Conservation (phyloP, 306 rosid species). For the Medicago lupulina region DNA sequence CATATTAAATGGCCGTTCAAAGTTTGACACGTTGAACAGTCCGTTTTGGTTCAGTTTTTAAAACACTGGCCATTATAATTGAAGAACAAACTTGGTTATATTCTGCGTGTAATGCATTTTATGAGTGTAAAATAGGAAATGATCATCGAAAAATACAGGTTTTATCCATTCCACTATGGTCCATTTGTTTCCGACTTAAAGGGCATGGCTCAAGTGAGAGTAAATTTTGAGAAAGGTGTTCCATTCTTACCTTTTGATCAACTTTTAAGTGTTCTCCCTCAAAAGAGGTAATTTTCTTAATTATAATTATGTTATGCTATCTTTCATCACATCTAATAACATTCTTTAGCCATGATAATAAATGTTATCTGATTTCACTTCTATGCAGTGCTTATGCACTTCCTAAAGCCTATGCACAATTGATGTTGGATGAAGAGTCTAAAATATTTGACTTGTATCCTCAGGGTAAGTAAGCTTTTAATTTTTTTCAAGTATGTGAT, state of each 20-base stretch:
- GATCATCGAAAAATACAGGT: constrained; percentile 44
- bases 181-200: constrained; percentile 68
- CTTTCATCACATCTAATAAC: not conserved
- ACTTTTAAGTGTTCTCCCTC: constrained; percentile 61
- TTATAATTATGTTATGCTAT: not conserved
- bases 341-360: no score
- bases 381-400: constrained; percentile 58
- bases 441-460: constrained; percentile 58
- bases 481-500: not conserved
- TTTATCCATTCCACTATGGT: constrained; percentile 57
- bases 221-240: constrained; percentile 48
- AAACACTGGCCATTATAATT: not conserved
- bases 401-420: constrained; percentile 40
- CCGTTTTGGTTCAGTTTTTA: no score
- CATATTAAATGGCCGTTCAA: no score
- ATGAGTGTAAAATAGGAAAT: not conserved
- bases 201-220: constrained; percentile 54
- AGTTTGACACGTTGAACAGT: no score
- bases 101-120: not conserved
- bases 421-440: constrained; percentile 53
- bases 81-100: not conserved
- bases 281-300: constrained; percentile 46
- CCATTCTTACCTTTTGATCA: constrained; percentile 68
- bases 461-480: constrained; percentile 52
- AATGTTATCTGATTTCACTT: not conserved